Percentiles rank a stretch among this genome's conserved stretches.
Conservation (phyloP, 306 rosid species). For the Psophocarpus tetragonolobus region DNA sequence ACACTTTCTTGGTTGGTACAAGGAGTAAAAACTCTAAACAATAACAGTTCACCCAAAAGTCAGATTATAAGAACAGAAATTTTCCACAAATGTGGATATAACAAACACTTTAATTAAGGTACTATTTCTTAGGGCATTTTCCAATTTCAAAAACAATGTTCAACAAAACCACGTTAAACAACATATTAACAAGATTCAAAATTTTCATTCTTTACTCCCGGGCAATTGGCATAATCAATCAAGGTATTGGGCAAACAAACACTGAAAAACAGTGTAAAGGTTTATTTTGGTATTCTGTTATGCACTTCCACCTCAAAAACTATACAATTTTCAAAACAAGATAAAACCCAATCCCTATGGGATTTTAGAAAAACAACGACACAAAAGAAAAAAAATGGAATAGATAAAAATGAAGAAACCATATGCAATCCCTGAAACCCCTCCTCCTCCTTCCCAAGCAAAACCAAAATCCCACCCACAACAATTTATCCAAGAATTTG, state of each 20-base stretch:
- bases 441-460: background rate
- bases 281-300: background rate
- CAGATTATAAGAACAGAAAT: background rate
- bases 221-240: background rate
- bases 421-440: conserved; percentile 41
- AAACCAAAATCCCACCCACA: conserved; percentile 13
- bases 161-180: conserved; percentile 15
- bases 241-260: conserved; percentile 24
- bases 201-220: conserved; percentile 22
- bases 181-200: background rate
- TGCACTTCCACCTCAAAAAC: background rate
- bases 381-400: background rate
- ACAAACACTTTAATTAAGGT: conserved; percentile 8
- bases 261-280: background rate
- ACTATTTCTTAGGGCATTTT: background rate
- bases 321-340: too few relatives aligned
- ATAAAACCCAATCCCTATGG: background rate
- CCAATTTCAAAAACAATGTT: conserved; percentile 20
- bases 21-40: background rate
- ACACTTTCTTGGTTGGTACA: background rate
- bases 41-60: background rate
- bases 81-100: background rate
- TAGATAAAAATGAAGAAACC: background rate
- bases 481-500: background rate
- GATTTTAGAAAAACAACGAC: conserved; percentile 19